These are phyloP conservation scores for Cantharellus anzutake DNA, from an alignment of 768 basidiomycete genomes.

Conservation along the genomic window DNA sequence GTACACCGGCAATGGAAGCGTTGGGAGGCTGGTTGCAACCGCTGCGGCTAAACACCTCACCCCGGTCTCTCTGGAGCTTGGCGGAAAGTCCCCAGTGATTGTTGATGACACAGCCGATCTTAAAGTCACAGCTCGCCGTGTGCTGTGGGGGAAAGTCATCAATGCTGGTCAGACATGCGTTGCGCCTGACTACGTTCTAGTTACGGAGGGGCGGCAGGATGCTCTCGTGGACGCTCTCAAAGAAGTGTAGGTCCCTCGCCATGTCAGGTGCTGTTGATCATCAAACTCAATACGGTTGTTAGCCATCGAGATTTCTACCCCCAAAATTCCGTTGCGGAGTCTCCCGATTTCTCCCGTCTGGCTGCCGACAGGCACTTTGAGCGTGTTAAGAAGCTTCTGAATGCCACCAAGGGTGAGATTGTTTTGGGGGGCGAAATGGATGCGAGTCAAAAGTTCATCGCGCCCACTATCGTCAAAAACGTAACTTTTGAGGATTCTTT, in stretches of 20 bases:
- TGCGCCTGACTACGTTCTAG: conserved; percentile 25
- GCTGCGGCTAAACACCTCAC: conserved; percentile 38
- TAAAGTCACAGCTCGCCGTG: conserved; percentile 11
- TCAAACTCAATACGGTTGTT: neutral
- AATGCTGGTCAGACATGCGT: conserved; percentile 17
- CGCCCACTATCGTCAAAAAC: conserved; percentile 39
- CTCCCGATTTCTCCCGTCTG: conserved; percentile 27
- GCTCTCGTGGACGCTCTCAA: conserved; percentile 28
- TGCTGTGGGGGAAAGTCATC: conserved; percentile 14
- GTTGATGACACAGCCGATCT: conserved; percentile 17
- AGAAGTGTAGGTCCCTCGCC: conserved; percentile 13
- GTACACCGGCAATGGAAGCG: conserved; percentile 29
- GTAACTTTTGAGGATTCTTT: conserved; percentile 36
- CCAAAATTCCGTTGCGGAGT: conserved; percentile 15
- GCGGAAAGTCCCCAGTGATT: conserved; percentile 14
- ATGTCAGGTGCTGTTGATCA: neutral
- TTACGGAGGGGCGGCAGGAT: conserved; percentile 25
- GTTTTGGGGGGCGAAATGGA: conserved; percentile 33
- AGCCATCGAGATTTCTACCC: conserved; percentile 32
- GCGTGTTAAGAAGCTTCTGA: conserved; percentile 32
- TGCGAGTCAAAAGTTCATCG: conserved; percentile 26
- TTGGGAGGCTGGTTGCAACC: conserved; percentile 29
- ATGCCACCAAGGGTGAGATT: conserved; percentile 34
- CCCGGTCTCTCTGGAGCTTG: conserved; percentile 31
- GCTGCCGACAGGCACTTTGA: conserved; percentile 34